Base-by-base conservation (phyloP, 768 basidiomycete species). In the Neoboletus subvelutipes region DNA sequence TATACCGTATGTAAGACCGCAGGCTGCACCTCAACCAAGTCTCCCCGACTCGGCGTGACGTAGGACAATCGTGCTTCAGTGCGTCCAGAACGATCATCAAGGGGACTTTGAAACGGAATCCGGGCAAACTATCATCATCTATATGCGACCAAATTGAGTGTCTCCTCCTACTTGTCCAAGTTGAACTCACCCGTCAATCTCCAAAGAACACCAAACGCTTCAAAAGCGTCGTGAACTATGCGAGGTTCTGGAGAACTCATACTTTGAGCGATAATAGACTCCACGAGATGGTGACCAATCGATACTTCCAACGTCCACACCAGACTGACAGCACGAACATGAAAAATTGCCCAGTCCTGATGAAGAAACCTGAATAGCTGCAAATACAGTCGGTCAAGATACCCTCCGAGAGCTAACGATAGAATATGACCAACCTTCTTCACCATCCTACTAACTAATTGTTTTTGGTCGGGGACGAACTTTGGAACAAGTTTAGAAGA, bases 1-100 rank as follows among this genome's bases (percentile, higher is more conserved):
- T 52, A 36, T 71, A 94, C 94, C 95, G 84, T 56, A 94, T 77
- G 69, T 96, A 96, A 2, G 94, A 95, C 69, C 89, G 91, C 31
- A 98, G 78, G 64, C 86, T 93, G 67, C 92, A 94, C 28, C 95
- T 83, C 89, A 99, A 94, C 97, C 97, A 99, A 0, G 94, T 94
- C 71, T 98, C 96, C 15, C 91, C 92, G 33, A 90, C 79, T 12
- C 93, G 82, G 28, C 89, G 85, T 11, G 90, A 71, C 57, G 75
- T 75, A 9, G 92, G 90, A 61, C 93, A 86, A 33, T 87, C 85
- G 39, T 80, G 86, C 64, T 86, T 87, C 47, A 98, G 73, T 0
- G 87, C 85, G 66, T 96, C 94, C 49, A 98, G 73, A 31, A 96
- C 85, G 43, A 87, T 83, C 80, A 94, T 87, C 82, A 98, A 80